Evolutionary conservation across 495 filamentous ascomycete species (phyloP), one percentile per base, ranked within the genome.

Genomic region (Trichoderma parareesei): DNA sequence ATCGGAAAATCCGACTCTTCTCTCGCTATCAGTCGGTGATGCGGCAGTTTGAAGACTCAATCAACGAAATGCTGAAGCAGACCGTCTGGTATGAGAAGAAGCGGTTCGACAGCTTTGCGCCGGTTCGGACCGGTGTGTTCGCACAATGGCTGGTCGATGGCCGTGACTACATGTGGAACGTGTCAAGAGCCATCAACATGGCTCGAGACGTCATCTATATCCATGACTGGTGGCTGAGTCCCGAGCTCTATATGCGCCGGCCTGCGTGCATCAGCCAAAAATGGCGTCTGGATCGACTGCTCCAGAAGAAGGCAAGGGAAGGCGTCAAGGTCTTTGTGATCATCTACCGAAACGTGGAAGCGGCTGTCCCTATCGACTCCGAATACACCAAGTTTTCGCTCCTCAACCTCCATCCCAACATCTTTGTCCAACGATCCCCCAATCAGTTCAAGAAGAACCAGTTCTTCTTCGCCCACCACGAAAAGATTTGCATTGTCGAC

Each of bases 391-490:
- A 99, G 70, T 97, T 95, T 78, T 96, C 93, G 3, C 85, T 99
- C 48, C 87, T 99, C 27, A 95, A 98, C 69, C 82, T 99, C 13
- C 93, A 97, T 70, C 92, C 92, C 9, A 99, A 99, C 70, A 84
- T 99, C 66, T 95, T 96, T 71, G 92, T 99, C 9, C 91, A 98
- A 69, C 83, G 94, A 69, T 97, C 92, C 3, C 94, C 94, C 1
- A 97, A 99, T 69, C 94, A 99, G 73, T 92, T 97, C 74, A 88
- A 94, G 65, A 96, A 99, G 77, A 96, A 96, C 66, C 96, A 95
- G n/a, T 99, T 99, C 77, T 99, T 98, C 79, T 99, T 94, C 84
- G 94, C 94, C 35, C 94, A 99, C 72, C 94, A 99, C 73, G 94
- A 99, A 74, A 99, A 99, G 72, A 82, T 99, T 11, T 91, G 91